Evolutionary conservation across 805 yeast genomes (phyloP), one percentile per base, ranked within the genome.

Genomic region (Candida chauliodis): DNA sequence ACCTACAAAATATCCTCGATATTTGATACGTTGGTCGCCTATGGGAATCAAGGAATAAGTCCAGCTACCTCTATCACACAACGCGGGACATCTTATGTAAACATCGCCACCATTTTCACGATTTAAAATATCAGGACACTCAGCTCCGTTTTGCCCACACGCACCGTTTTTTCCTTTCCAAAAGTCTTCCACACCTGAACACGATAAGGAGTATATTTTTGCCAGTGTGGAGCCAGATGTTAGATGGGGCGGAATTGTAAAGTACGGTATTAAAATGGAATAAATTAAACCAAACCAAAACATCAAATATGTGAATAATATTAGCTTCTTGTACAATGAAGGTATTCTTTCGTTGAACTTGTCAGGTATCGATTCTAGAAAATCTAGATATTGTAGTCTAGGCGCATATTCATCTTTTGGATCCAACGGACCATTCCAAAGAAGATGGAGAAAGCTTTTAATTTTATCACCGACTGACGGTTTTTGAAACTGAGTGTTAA

Each of bases 1-100:
- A 2, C 96, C 96, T 18, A 90, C 75, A 22, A 78, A 76, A 49
- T 70, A 86, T 1, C 84, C 84, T 37, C 79, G 58, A 53, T 90
- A 86, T 53, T 85, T 84, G 17, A 83, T 66, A 45, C 76, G 60
- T 38, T 76, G 63, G 36, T 71, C 71, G 0, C 96, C 97, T 0
- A 87, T 86, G 0, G 90, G 81, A 8, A 82, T 63, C 13, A 81
- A 76, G 2, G 89, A 77, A 56, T 80, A 90, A 0, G 87, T 74
- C 80, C 84, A 78, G 25, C 89, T 79, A 22, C 78, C 85, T 23
- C 82, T 63, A 47, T 82, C 88, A 60, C 98, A 90, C 23, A 89
- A 63, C 0, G 96, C 95, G 0, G 96, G 96, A 58, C 98, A 90
- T 47, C 88, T 69, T 51, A 89, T 70, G 3, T 73, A 57, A 19